phyloP scores from a whole-genome alignment of 208 protist species.

The Crithidia expoeki region DNA sequence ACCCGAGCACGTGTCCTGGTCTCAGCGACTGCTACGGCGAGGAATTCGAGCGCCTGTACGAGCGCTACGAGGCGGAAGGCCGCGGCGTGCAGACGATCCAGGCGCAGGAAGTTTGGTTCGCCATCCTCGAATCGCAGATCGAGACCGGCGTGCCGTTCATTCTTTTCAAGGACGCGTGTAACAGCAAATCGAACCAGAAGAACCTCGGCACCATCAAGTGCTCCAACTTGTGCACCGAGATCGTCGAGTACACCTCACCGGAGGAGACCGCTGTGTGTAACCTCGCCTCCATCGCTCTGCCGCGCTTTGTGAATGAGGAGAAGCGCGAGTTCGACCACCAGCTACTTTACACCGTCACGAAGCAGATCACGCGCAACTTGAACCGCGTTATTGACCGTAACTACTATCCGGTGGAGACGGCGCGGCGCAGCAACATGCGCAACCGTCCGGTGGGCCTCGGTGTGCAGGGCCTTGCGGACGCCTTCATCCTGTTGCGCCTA shows the following conservation, averaged over 20 bases:
- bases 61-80: slow-evolving; percentile 93
- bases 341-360: slow-evolving; percentile 90
- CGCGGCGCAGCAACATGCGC: slow-evolving; percentile 94
- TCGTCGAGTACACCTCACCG: slow-evolving; percentile 97
- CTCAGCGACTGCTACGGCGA: slow-evolving; percentile 96
- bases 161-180: slow-evolving; percentile 99
- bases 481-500: slow-evolving; percentile 95
- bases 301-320: slow-evolving; percentile 93
- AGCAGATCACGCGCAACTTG: slow-evolving; percentile 95
- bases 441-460: slow-evolving; percentile 99
- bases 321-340: slow-evolving; percentile 90
- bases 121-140: slow-evolving; percentile 98
- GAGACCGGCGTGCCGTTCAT: slow-evolving; percentile 99
- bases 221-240: slow-evolving; percentile 99
- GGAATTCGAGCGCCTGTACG: slow-evolving; percentile 96
- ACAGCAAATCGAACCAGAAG: slow-evolving; percentile 99
- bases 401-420: slow-evolving; percentile 98
- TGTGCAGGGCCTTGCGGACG: slow-evolving; percentile 99
- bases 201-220: slow-evolving; percentile 99
- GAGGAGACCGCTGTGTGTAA: slow-evolving; percentile 99
- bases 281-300: slow-evolving; percentile 98
- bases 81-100: slow-evolving; percentile 84
- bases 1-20: slow-evolving; percentile 95
- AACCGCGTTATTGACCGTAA: slow-evolving; percentile 99
- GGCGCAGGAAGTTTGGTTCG: slow-evolving; percentile 99